These are phyloP conservation scores for Diaporthe capsici DNA, from an alignment of 2,329 filamentous ascomycete genomes.

Conservation along the genomic window DNA sequence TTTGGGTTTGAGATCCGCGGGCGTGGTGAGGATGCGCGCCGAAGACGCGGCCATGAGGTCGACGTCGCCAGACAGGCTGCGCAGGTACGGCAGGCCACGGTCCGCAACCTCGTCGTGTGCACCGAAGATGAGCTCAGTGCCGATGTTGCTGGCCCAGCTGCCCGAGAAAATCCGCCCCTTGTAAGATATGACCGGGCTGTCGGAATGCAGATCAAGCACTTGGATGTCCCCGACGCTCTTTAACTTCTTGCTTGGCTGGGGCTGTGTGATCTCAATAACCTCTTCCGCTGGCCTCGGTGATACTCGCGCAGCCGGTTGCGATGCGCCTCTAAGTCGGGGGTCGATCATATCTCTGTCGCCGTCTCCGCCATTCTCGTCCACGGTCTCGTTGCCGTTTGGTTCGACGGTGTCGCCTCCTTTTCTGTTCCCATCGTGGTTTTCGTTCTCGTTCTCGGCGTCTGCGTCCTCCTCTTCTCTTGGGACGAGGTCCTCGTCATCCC, in stretches of 20 bases:
- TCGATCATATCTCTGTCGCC: conserved; percentile 42
- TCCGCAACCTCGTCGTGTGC: conserved; percentile 56
- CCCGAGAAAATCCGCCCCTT: conserved; percentile 84
- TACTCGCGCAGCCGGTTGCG: conserved; percentile 27
- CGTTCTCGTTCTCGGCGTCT: conserved; percentile 42
- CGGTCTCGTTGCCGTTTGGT: background rate
- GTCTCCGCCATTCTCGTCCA: conserved; percentile 28
- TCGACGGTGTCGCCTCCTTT: conserved; percentile 25
- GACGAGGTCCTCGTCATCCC: conserved; percentile 41
- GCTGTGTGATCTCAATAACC: background rate
- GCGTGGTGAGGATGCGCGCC: conserved; percentile 77
- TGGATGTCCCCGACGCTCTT: conserved; percentile 69
- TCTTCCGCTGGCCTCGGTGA: conserved; percentile 35
- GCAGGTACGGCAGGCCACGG: conserved; percentile 60
- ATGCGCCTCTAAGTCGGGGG: conserved; percentile 26
- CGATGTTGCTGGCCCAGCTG: conserved; percentile 85
- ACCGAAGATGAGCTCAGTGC: conserved; percentile 85
- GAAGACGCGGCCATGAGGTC: conserved; percentile 81
- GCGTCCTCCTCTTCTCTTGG: conserved; percentile 35
- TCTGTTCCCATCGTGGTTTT: conserved; percentile 40
- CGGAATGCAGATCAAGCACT: conserved; percentile 84
- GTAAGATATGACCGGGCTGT: conserved; percentile 84
- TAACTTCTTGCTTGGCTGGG: conserved; percentile 26
- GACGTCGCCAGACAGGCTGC: conserved; percentile 69
- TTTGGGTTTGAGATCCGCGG: conserved; percentile 70